These are phyloP conservation scores for Helotiales sp. DNA, from an alignment of 2,329 filamentous ascomycete genomes.

Conservation along the genomic window DNA sequence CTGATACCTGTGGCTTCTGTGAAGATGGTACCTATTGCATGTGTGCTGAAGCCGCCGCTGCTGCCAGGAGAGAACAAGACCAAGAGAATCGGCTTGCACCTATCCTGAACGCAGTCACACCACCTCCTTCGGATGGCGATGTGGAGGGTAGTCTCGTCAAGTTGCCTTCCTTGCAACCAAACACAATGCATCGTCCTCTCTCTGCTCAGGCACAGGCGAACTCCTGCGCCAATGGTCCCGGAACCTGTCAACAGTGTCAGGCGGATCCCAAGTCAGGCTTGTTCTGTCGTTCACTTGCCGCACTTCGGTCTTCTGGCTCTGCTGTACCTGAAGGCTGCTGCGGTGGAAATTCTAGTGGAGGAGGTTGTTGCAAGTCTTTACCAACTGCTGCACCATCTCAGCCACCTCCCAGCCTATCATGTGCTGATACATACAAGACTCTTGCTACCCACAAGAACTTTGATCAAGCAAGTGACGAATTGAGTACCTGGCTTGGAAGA, in stretches of 20 bases:
- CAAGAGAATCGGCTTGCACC: conserved; percentile 40
- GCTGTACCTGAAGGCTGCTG: conserved; percentile 55
- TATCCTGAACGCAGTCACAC: conserved; percentile 49
- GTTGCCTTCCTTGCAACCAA: conserved; percentile 47
- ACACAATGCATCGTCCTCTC: conserved; percentile 34
- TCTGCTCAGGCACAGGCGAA: conserved; percentile 20
- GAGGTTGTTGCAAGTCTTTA: conserved; percentile 60
- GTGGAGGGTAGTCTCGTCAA: conserved; percentile 59
- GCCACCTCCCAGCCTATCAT: conserved; percentile 57
- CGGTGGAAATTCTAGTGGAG: conserved; percentile 57
- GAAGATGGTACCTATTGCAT: conserved; percentile 80
- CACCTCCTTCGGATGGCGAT: conserved; percentile 54
- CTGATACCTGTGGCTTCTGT: conserved; percentile 80
- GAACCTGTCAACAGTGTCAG: conserved; percentile 76
- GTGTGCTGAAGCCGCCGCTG: conserved; percentile 61
- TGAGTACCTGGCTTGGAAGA: conserved; percentile 74
- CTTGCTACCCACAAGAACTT: conserved; percentile 76
- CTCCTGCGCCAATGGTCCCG: conserved; percentile 60
- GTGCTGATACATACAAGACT: conserved; percentile 77
- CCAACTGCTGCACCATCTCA: conserved; percentile 30
- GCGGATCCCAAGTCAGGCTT: conserved; percentile 77
- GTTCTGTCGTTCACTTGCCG: conserved; percentile 80
- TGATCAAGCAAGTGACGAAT: conserved; percentile 69
- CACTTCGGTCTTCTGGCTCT: conserved; percentile 43
- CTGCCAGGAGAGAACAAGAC: conserved; percentile 33